phyloP scores from a whole-genome alignment of 2,329 filamentous ascomycete genomes.

The Trichoderma atrobrunneum region DNA sequence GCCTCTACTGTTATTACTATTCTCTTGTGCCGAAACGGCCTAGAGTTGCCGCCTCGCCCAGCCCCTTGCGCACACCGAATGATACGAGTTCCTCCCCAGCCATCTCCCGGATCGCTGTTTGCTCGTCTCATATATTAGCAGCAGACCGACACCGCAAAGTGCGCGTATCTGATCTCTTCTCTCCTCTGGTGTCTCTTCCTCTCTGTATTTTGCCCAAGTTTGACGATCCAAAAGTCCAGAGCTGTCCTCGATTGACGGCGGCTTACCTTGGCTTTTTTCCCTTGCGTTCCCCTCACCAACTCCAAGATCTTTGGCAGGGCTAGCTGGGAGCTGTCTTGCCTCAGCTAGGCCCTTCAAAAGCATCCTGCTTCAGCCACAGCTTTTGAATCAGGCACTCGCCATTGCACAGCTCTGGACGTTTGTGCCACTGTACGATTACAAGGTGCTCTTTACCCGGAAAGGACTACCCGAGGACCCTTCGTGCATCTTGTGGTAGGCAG shows the following conservation, averaged over 20 bases:
- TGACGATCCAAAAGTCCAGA: not conserved
- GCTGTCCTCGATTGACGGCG: not conserved
- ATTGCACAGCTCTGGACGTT: not conserved
- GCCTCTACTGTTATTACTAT: not conserved
- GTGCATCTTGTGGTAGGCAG: not conserved
- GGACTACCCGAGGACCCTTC: not conserved
- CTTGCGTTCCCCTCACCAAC: slow-evolving; percentile 12
- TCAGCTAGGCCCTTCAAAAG: slow-evolving; percentile 7
- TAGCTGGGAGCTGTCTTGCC: slow-evolving; percentile 11
- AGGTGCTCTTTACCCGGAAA: not conserved
- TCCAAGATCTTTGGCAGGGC: not conserved
- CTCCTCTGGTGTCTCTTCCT: not conserved
- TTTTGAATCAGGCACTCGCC: not conserved
- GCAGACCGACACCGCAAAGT: not conserved
- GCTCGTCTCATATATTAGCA: not conserved
- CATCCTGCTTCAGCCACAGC: slow-evolving; percentile 1
- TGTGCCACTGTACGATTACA: not conserved
- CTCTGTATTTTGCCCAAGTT: not conserved
- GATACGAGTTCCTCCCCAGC: slow-evolving; percentile 9
- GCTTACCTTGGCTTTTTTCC: not conserved
- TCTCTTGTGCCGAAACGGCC: not conserved
- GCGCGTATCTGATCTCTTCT: not conserved
- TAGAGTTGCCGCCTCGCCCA: not conserved
- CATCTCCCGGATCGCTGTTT: slow-evolving; percentile 3
- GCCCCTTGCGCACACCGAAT: not conserved